phyloP scores from a whole-genome alignment of 768 basidiomycete genomes.

The Psilocybe sp. region DNA sequence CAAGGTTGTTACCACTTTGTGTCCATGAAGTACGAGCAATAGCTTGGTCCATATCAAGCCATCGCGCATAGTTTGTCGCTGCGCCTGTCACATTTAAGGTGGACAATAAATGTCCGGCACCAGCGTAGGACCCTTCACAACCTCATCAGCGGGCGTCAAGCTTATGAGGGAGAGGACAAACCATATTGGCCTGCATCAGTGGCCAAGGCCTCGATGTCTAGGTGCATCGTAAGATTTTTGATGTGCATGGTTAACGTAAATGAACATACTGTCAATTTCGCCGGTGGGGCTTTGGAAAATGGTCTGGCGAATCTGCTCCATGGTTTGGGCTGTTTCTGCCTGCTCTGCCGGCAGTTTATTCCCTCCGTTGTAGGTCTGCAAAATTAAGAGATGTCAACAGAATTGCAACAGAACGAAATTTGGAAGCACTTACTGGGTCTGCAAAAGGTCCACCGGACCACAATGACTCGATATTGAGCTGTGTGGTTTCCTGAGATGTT shows the following conservation, averaged over 20 bases:
- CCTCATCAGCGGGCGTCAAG: not conserved
- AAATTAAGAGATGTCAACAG: not conserved
- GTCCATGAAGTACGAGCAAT: conserved; percentile 60
- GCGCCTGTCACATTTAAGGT: conserved; percentile 40
- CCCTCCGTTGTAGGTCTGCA: conserved; percentile 67
- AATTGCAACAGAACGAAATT: not conserved
- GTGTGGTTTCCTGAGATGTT: conserved; percentile 54
- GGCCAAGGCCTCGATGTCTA: conserved; percentile 54
- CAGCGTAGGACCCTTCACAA: conserved; percentile 62
- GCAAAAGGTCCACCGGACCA: conserved; percentile 76
- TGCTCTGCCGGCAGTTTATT: conserved; percentile 52
- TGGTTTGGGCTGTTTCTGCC: conserved; percentile 39
- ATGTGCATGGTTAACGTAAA: not conserved
- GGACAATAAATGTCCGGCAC: conserved; percentile 59
- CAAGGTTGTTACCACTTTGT: conserved; percentile 42
- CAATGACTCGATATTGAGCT: conserved; percentile 73
- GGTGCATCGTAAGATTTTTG: not conserved
- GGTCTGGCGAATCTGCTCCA: conserved; percentile 50
- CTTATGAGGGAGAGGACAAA: conserved; percentile 16
- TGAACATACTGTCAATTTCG: conserved; percentile 48
- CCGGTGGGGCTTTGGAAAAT: conserved; percentile 61
- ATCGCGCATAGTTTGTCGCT: conserved; percentile 52
- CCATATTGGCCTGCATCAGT: conserved; percentile 62
- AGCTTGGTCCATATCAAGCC: conserved; percentile 68
- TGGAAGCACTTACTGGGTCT: conserved; percentile 46